These are phyloP conservation scores for Trichothecium sympodiale DNA, from an alignment of 2,329 filamentous ascomycete species.

Conservation along the genomic window DNA sequence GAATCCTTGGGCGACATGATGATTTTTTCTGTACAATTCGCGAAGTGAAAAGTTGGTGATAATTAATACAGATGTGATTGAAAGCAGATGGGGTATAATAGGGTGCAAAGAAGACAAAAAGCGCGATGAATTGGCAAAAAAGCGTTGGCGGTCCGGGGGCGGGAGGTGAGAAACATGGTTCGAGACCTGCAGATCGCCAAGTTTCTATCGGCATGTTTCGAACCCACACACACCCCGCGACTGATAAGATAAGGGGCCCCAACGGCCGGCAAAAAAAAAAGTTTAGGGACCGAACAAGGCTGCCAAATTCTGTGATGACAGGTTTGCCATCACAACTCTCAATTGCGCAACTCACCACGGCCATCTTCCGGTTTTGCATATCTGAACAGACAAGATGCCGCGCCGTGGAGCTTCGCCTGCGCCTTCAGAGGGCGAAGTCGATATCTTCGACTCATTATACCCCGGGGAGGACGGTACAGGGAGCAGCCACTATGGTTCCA, in stretches of 20 bases:
- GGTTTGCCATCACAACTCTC: too few species aligned
- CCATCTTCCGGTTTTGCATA: too few species aligned
- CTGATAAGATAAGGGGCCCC: conserved; percentile 26
- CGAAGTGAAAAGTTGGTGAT: too few species aligned
- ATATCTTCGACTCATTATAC: conserved; percentile 74
- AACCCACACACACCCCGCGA: conserved; percentile 17
- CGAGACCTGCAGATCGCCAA: conserved; percentile 1
- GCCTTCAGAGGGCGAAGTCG: conserved; percentile 79
- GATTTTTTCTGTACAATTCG: too few species aligned
- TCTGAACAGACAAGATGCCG: conserved; percentile 42
- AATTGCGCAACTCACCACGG: too few species aligned
- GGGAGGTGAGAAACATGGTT: conserved; percentile 2
- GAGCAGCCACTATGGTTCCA: conserved; percentile 21
- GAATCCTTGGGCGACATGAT: conserved; percentile 10
- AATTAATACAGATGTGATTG: too few species aligned
- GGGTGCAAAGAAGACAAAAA: background rate
- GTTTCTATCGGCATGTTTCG: too few species aligned
- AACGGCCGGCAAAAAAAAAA: conserved; percentile 19
- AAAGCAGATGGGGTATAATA: background rate
- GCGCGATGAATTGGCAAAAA: too few species aligned
- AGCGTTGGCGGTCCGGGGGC: background rate
- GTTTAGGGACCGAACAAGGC: background rate
- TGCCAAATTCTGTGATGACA: too few species aligned
- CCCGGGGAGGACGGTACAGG: conserved; percentile 37
- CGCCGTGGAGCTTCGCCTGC: conserved; percentile 68